Conservation (phyloP, 345 rosid species). For the Salix suchowensis region DNA sequence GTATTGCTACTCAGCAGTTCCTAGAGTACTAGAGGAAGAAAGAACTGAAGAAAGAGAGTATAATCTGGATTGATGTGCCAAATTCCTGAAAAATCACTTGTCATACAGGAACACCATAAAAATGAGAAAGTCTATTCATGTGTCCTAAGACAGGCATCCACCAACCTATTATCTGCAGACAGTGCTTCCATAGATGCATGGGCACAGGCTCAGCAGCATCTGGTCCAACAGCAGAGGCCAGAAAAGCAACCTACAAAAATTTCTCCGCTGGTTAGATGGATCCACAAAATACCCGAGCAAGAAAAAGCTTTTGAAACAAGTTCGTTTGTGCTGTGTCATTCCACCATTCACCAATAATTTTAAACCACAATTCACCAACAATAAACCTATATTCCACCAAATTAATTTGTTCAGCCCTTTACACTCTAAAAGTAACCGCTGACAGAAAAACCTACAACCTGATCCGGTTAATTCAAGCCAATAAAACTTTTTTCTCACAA, state of each 20-base stretch:
- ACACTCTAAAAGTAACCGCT: neutral
- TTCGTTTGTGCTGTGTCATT: neutral
- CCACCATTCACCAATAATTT: neutral
- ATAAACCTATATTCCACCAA: neutral
- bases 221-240: conserved; percentile 98
- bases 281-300: conserved; percentile 1
- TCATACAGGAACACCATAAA: neutral
- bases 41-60: neutral
- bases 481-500: neutral
- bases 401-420: neutral
- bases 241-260: conserved; percentile 77
- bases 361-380: neutral
- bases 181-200: conserved; percentile 84
- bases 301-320: neutral
- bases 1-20: neutral
- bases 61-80: neutral
- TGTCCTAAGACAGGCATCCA: conserved; percentile 9
- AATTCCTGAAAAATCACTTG: neutral
- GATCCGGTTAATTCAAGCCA: neutral
- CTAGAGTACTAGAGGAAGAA: neutral
- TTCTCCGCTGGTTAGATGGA: conserved; percentile 16
- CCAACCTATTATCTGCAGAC: conserved; percentile 71
- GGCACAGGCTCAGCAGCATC: too few relatives aligned
- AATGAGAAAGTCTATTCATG: neutral
- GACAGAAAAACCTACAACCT: neutral